Base-by-base conservation (phyloP, 2,329 filamentous ascomycete genomes). In the Arthrobotrys musiformis region DNA sequence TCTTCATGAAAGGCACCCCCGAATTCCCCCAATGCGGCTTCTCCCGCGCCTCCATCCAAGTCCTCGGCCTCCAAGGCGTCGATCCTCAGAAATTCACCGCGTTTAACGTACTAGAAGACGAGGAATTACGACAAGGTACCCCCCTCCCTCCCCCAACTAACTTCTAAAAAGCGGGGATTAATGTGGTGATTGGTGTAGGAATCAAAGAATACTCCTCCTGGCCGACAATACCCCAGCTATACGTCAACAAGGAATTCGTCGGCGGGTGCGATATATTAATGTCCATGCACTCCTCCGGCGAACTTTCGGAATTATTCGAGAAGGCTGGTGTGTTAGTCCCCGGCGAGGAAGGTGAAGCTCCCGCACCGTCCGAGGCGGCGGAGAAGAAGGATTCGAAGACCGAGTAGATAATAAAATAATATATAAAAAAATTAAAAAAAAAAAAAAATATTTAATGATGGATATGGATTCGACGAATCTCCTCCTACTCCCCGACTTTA, bases 171-270 rank as follows among this genome's bases (percentile, higher is more conserved):
- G n/a, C n/a, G n/a, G n/a, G n/a, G n/a, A n/a, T n/a, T n/a, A n/a
- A n/a, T n/a, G 40, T 42, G 37, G 37, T 42, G 37, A 6, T n/a
- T n/a, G n/a, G 24, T 26, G 48, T 80, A 94, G 94, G 95, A 63
- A 97, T 99, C 86, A 99, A 99, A 86, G 94, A 99, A 85, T 99
- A 95, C 87, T 97, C 94, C 1, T 95, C 98, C 83, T 99, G 95
- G 95, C 95, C 95, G 13, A 99, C 95, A 19, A 98, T 99, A 83
- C 95, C 95, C 5, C 95, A 99, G 84, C 88, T 99, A 17, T 99
- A 98, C 85, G 87, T 99, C 62, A 90, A 96, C 79, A 94, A 94
- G 85, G 94, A 99, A 83, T 99, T 99, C 83, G 87, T 99, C 54
- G 95, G 95, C 68, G 95, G 95, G n/a, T 97, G 94, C 83, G 95